Conservation (phyloP, 768 basidiomycete genomes). For the Pleurotus tuber-regium region DNA sequence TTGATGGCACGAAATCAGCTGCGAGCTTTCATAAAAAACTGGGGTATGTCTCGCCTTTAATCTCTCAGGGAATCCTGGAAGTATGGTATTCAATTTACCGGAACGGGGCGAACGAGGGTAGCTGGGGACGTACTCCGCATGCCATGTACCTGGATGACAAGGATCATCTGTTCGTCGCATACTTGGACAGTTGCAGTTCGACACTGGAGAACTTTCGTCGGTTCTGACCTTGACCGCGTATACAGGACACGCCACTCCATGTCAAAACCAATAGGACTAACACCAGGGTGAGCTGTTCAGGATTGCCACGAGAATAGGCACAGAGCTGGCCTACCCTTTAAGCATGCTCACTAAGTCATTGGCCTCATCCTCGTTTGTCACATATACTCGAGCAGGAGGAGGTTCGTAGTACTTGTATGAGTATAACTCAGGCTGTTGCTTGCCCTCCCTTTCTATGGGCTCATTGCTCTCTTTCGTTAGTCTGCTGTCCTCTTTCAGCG, state of each 20-base stretch:
- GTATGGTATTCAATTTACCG: background rate
- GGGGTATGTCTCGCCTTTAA: slow-evolving; percentile 21
- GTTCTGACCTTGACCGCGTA: slow-evolving; percentile 1
- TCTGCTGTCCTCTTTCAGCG: too few species aligned
- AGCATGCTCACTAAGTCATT: slow-evolving; percentile 27
- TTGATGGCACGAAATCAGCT: too few species aligned
- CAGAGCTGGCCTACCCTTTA: slow-evolving; percentile 22
- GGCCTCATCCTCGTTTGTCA: slow-evolving; percentile 25
- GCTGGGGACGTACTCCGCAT: slow-evolving; percentile 31
- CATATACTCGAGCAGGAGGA: slow-evolving; percentile 24
- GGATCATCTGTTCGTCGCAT: slow-evolving; percentile 26
- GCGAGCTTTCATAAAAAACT: too few species aligned
- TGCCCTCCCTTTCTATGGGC: too few species aligned
- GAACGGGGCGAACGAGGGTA: background rate
- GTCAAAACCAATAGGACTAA: slow-evolving; percentile 30
- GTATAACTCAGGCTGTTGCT: slow-evolving; percentile 18
- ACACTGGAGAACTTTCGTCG: slow-evolving; percentile 14
- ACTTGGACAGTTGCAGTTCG: slow-evolving; percentile 30
- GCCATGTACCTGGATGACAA: slow-evolving; percentile 27
- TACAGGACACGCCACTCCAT: slow-evolving; percentile 31
- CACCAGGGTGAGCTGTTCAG: too few species aligned
- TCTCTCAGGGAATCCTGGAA: slow-evolving; percentile 27
- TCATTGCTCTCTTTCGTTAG: too few species aligned
- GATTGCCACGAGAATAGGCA: too few species aligned
- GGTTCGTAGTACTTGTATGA: slow-evolving; percentile 29